These are phyloP conservation scores for Penicillium sp. DNA, from an alignment of 2,329 filamentous ascomycete genomes.

Conservation along the genomic window DNA sequence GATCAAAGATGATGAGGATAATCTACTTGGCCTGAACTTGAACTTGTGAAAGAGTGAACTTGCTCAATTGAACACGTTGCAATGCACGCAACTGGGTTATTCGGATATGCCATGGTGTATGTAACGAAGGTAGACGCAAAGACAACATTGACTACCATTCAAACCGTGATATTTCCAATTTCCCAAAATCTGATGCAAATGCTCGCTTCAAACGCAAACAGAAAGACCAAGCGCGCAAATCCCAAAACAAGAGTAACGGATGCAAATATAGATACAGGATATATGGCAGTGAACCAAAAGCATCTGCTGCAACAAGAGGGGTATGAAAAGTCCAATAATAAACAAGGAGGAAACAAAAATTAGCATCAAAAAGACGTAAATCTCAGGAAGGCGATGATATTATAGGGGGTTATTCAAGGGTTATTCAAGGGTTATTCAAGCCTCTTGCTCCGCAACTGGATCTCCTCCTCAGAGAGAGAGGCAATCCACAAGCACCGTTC, in stretches of 20 bases:
- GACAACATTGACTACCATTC: background rate
- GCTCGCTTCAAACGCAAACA: constrained; percentile 24
- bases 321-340: constrained; percentile 26
- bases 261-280: constrained; percentile 21
- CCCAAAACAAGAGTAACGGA: constrained; percentile 16
- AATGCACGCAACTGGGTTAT: background rate
- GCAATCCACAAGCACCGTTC: constrained; percentile 67
- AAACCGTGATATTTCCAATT: constrained; percentile 14
- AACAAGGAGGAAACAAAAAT: constrained; percentile 11
- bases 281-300: constrained; percentile 12
- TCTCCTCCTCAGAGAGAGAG: constrained; percentile 61
- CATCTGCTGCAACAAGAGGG: constrained; percentile 18
- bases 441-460: constrained; percentile 49
- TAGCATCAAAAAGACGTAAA: constrained; percentile 8
- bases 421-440: constrained; percentile 37
- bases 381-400: constrained; percentile 3
- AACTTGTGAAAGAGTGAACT: background rate
- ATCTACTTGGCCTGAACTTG: background rate
- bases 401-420: constrained; percentile 6
- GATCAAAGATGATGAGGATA: background rate
- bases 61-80: background rate
- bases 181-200: constrained; percentile 18
- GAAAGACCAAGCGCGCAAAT: constrained; percentile 2
- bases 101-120: background rate
- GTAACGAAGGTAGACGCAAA: constrained; percentile 1